phyloP scores from a whole-genome alignment of 306 rosid species.

The Lithocarpus polystachyus region DNA sequence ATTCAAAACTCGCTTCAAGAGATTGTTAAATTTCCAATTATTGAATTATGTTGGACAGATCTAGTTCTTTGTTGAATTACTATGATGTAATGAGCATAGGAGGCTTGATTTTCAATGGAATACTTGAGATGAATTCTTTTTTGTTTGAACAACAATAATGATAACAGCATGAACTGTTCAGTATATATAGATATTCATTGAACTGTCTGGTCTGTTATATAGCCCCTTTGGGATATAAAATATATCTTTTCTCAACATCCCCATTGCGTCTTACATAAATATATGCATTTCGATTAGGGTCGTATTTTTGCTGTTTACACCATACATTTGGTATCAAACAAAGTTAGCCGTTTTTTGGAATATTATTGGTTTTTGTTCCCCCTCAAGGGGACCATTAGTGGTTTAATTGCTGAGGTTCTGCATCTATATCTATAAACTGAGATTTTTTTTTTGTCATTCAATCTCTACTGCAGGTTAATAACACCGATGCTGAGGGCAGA shows the following conservation, averaged over 20 bases:
- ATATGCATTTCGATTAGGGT: too few relatives aligned
- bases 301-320: neutral
- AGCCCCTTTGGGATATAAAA: too few relatives aligned
- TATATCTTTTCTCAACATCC: too few relatives aligned
- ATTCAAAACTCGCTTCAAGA: neutral
- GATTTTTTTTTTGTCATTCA: constrained; percentile 25
- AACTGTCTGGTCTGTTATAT: neutral
- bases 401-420: neutral
- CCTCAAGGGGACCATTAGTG: neutral
- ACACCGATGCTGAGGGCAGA: constrained; percentile 99
- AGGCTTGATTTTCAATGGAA: neutral
- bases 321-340: neutral
- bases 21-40: neutral
- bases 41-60: neutral
- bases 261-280: too few relatives aligned
- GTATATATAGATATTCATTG: neutral
- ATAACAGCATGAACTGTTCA: neutral
- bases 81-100: neutral
- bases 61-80: neutral
- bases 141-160: neutral
- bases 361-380: neutral
- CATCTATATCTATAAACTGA: neutral
- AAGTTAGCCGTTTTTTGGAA: neutral
- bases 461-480: constrained; percentile 67
- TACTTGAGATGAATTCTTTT: neutral